Evolutionary conservation across 2,329 filamentous ascomycete genomes (phyloP), one percentile per base, ranked within the genome.

Genomic region (Xylariaceae sp.): DNA sequence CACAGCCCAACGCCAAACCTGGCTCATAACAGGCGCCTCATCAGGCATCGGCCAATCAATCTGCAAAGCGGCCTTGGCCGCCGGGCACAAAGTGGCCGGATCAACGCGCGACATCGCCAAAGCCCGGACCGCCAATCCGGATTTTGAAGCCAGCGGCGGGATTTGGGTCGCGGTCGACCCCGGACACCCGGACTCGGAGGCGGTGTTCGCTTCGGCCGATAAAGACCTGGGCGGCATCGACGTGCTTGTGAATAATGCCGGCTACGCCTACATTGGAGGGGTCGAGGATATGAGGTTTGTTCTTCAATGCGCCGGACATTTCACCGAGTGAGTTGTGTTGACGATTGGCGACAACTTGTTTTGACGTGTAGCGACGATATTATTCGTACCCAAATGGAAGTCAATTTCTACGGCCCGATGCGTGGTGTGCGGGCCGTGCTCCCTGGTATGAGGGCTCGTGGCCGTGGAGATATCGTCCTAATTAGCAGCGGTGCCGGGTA

Each of bases 181-280:
- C 17, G 40, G 44, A n/a, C 34, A 47, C 25, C 35, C 38, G 6
- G 44, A 47, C 37, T 43, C 44, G 32, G 39, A 33, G 36, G 33
- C 35, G 17, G 37, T n/a, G 37, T 40, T 50, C 47, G 40, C 37
- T 16, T 22, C 35, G 25, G 35, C 37, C 25, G 44, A 42, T 33
- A 40, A 22, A 25, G 22, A 50, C 22, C 44, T 45, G 32, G 39
- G 44, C 35, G 47, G 32, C 29, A 32, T 50, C 40, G 47, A 50
- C 22, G 44, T 50, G 33, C 47, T 50, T 16, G 47, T 50, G n/a
- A 50, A 50, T 22, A 44, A 46, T 43, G 47, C 47, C 7, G 47
- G 47, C 6, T 47, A 47, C 23, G 40, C 37, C 36, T 41, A 45
- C 25, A 16, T 50, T 27, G 47, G 37, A 12, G 47, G 36, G 4